Evolutionary conservation across 225 moss, liverwort and hornwort genomes (phyloP).

Genomic region (Takakia lepidozioides): DNA sequence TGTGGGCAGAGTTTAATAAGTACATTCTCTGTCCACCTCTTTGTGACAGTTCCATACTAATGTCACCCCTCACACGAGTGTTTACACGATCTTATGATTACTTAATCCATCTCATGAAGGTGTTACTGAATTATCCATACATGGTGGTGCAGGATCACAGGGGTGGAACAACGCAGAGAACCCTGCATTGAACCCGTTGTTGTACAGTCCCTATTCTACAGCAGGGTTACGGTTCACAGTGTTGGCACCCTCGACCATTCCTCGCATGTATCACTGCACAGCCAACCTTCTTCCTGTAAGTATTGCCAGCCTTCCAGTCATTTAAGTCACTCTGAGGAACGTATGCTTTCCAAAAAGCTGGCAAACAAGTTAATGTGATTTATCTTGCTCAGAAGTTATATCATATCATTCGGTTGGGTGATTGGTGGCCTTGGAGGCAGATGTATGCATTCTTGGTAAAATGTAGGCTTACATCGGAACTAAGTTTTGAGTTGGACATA

Average conservation of each 20-base stretch:
- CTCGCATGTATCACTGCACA: background rate
- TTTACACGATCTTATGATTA: too few relatives aligned
- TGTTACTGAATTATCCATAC: too few relatives aligned
- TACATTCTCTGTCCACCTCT: too few relatives aligned
- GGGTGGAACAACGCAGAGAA: background rate
- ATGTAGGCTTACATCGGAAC: background rate
- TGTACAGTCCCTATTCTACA: background rate
- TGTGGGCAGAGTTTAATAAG: too few relatives aligned
- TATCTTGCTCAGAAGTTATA: background rate
- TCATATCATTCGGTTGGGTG: background rate
- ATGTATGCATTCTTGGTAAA: background rate
- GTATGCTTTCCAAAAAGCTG: background rate
- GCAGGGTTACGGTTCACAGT: background rate
- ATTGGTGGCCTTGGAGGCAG: background rate
- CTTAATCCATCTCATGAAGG: too few relatives aligned
- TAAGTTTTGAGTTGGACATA: background rate
- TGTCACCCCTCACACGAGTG: too few relatives aligned
- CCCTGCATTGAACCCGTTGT: background rate
- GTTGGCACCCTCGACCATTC: background rate
- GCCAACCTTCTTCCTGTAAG: background rate
- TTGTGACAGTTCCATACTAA: too few relatives aligned
- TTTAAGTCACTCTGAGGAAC: background rate
- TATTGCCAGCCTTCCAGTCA: background rate
- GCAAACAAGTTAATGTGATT: background rate
- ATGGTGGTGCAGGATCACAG: too few relatives aligned